Conservation (phyloP, 441 rosid genomes). For the Populus tomentosa region DNA sequence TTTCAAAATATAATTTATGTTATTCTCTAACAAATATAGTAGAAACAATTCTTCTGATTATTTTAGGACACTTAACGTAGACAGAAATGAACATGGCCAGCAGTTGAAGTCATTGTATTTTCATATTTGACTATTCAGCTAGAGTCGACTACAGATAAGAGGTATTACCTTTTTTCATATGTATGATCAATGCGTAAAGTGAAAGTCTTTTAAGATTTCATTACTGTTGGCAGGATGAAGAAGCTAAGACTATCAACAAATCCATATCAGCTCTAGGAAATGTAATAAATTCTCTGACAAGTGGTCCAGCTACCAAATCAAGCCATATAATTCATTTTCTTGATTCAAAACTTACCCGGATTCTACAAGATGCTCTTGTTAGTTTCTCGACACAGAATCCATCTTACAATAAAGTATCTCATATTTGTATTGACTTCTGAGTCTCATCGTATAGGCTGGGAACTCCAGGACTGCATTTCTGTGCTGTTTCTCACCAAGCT, state of each 20-base stretch:
- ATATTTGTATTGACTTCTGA: conserved; percentile 9
- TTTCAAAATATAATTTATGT: too few relatives aligned
- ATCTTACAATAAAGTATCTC: conserved; percentile 1
- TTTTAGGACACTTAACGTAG: conserved; percentile 29
- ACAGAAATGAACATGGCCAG: conserved; percentile 89
- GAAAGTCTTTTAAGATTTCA: conserved; percentile 7
- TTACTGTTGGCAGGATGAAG: conserved; percentile 49
- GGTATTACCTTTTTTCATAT: conserved; percentile 30
- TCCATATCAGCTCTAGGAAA: conserved; percentile 86
- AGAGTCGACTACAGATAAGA: conserved; percentile 41
- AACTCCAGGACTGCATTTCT: conserved; percentile 70
- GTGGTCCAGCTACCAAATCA: conserved; percentile 55
- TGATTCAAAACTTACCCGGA: conserved; percentile 91
- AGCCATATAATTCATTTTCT: conserved; percentile 68
- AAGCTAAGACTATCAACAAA: conserved; percentile 87
- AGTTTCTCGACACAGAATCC: conserved; percentile 25
- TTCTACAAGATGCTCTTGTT: conserved; percentile 83
- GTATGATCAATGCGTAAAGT: not conserved
- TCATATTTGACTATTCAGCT: conserved; percentile 68
- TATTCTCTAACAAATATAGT: too few relatives aligned
- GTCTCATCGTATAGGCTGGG: conserved; percentile 59
- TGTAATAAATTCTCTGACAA: conserved; percentile 78
- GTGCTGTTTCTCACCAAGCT: conserved; percentile 94
- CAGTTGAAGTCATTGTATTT: conserved; percentile 87
- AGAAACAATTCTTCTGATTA: conserved; percentile 8